Conservation (phyloP, 257 asterid genomes). For the Coffea eugenioides region DNA sequence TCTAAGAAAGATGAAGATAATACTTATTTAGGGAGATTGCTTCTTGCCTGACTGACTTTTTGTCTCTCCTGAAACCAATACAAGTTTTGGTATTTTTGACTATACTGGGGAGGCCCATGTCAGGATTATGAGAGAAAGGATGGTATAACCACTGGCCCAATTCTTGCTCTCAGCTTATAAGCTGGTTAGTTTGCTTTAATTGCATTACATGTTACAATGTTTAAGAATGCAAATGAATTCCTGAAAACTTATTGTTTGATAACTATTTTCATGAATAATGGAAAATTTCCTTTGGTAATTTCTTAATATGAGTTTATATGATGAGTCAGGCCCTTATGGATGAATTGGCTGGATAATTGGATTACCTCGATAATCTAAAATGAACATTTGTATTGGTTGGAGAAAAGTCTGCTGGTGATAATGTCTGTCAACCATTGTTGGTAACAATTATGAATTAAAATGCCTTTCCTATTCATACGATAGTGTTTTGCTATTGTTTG, state of each 20-base stretch:
- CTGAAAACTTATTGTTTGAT: background rate
- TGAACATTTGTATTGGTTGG: background rate
- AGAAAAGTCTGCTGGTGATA: background rate
- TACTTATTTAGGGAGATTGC: no score
- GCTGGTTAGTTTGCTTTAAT: background rate
- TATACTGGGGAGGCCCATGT: background rate
- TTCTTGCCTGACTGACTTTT: no score
- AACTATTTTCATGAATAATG: background rate
- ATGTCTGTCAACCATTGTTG: background rate
- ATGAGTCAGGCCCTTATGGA: background rate
- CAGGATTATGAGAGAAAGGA: background rate
- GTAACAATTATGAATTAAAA: background rate
- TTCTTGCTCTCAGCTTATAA: background rate
- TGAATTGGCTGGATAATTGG: background rate
- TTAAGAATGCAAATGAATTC: background rate
- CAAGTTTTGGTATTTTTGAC: background rate
- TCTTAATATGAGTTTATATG: background rate
- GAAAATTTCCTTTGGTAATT: background rate
- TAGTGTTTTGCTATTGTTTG: background rate
- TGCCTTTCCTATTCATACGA: background rate
- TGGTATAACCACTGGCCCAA: background rate
- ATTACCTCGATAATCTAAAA: background rate
- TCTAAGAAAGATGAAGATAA: no score
- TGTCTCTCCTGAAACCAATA: no score
- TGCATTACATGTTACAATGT: background rate